These are phyloP conservation scores for Catunica adiposa DNA, from an alignment of 2,329 filamentous ascomycete species.

Conservation along the genomic window DNA sequence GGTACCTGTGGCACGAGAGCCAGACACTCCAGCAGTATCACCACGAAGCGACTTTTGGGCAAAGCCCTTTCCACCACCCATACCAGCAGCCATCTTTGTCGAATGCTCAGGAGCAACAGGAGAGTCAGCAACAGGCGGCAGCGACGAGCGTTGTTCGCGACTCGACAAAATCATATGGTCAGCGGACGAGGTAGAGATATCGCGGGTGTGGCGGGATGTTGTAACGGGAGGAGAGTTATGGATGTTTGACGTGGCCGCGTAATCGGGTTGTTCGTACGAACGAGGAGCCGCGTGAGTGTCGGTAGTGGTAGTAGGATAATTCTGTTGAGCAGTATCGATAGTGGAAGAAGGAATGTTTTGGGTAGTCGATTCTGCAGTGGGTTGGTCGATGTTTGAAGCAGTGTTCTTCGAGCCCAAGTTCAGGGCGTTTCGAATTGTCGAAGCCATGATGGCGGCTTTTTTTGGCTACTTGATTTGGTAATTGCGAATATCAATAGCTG, in stretches of 20 bases:
- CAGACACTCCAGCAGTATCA: neutral
- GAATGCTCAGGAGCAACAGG: neutral
- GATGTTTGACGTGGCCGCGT: neutral
- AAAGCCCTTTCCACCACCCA: slow-evolving; percentile 3
- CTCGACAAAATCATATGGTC: slow-evolving; percentile 13
- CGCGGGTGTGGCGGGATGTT: slow-evolving; percentile 7
- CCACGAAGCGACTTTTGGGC: slow-evolving; percentile 5
- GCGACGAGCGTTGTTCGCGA: neutral
- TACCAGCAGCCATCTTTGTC: neutral
- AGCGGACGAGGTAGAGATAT: slow-evolving; percentile 9
- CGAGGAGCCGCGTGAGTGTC: slow-evolving; percentile 5
- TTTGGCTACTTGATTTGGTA: neutral
- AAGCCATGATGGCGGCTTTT: neutral
- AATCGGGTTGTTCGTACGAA: slow-evolving; percentile 1
- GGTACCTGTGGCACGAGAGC: neutral
- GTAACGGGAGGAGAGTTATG: neutral
- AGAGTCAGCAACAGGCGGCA: neutral
- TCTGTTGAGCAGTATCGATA: neutral
- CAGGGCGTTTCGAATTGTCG: slow-evolving; percentile 6
- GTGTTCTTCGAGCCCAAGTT: neutral
- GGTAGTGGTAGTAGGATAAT: neutral
- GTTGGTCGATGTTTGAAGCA: neutral
- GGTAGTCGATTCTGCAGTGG: neutral
- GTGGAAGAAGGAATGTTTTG: neutral
- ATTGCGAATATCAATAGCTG: neutral